Conservation (phyloP, 2,329 filamentous ascomycete species). For the Chrysosporium keratinophilum region DNA sequence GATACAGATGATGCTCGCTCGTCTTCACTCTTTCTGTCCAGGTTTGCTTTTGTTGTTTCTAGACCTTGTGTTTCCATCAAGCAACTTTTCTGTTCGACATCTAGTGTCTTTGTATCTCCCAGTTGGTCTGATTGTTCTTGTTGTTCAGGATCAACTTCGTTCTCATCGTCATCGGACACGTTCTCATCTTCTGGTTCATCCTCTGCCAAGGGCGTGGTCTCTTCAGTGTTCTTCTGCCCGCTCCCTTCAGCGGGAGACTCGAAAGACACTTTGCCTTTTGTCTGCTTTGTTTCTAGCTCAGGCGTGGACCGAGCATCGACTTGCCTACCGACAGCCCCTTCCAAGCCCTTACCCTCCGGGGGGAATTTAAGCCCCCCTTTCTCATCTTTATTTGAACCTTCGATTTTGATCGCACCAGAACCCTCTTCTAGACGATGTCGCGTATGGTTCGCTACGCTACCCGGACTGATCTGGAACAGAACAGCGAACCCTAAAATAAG, state of each 20-base stretch:
- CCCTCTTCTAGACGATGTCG: conserved; percentile 54
- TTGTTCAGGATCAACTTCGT: background rate
- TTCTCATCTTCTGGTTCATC: background rate
- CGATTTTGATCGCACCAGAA: conserved; percentile 5
- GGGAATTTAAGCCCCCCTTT: conserved; percentile 19
- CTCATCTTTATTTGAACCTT: conserved; percentile 8
- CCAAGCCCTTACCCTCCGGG: conserved; percentile 13
- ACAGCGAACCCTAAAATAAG: conserved; percentile 79
- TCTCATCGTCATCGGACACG: background rate
- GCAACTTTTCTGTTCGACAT: background rate
- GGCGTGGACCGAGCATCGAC: background rate
- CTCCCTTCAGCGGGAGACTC: conserved; percentile 3
- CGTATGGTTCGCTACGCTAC: conserved; percentile 69
- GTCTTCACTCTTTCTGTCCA: conserved; percentile 8
- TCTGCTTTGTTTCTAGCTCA: background rate
- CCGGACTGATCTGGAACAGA: conserved; percentile 78
- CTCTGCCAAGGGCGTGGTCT: background rate
- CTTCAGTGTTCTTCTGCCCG: background rate
- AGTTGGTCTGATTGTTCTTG: background rate
- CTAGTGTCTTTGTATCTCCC: too few species aligned
- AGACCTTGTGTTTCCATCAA: background rate
- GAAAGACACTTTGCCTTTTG: conserved; percentile 20
- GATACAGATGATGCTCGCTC: conserved; percentile 16
- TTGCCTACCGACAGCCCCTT: background rate
- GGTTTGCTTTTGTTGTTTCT: background rate